These are phyloP conservation scores for Zopfia rhizophila DNA, from an alignment of 2,329 filamentous ascomycete genomes.

Conservation along the genomic window DNA sequence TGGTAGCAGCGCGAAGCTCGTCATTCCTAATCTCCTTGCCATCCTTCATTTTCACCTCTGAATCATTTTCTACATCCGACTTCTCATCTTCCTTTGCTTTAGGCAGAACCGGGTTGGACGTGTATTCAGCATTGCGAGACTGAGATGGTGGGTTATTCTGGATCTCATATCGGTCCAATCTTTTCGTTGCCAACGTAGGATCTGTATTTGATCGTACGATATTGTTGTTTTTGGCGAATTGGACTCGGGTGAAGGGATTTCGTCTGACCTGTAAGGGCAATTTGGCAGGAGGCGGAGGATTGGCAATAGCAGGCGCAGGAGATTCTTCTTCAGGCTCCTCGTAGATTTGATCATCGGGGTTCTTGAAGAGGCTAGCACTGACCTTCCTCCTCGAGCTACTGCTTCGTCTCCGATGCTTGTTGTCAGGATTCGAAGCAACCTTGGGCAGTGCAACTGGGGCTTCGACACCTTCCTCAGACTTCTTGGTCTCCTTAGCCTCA, in stretches of 20 bases:
- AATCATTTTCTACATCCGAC: constrained; percentile 42
- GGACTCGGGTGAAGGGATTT: constrained; percentile 73
- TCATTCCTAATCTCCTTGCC: constrained; percentile 85
- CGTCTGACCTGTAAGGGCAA: constrained; percentile 66
- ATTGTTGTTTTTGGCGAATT: constrained; percentile 61
- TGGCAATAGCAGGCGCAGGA: constrained; percentile 37
- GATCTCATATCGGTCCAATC: constrained; percentile 72
- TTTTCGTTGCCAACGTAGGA: constrained; percentile 55
- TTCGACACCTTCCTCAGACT: no score
- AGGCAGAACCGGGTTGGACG: constrained; percentile 66
- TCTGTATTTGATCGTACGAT: constrained; percentile 58
- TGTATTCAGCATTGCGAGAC: constrained; percentile 84
- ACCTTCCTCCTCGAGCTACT: constrained; percentile 76
- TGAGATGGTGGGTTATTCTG: constrained; percentile 85
- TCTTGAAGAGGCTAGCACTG: constrained; percentile 74
- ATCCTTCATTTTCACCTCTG: constrained; percentile 70
- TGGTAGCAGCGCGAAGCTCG: constrained; percentile 90
- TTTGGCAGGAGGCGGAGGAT: constrained; percentile 44
- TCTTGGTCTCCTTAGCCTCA: constrained; percentile 17
- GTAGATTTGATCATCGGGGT: constrained; percentile 83
- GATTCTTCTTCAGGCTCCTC: constrained; percentile 77
- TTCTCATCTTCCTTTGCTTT: constrained; percentile 54
- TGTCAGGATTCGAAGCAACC: constrained; percentile 38
- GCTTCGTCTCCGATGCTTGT: constrained; percentile 62
- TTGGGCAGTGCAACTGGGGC: constrained; percentile 50